Evolutionary conservation across 1,284 basidiomycete genomes (phyloP).

Genomic region (Fomitiporia mediterranea): DNA sequence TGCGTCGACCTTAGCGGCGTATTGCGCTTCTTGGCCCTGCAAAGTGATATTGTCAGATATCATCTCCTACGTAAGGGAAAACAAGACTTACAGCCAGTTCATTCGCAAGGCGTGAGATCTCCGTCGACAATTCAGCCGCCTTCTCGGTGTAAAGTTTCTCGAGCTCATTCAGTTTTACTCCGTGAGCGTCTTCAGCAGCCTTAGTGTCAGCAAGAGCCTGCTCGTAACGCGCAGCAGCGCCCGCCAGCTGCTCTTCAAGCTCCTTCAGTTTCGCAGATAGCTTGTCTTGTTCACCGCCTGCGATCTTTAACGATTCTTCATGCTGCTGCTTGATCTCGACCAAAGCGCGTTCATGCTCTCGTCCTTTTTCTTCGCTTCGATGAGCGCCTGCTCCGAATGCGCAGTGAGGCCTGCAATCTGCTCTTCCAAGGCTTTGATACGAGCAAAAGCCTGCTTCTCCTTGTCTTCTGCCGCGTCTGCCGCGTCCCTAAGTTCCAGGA

Average conservation of each 20-base stretch:
- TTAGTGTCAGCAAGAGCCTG: constrained; percentile 42
- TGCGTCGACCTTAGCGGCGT: constrained; percentile 58
- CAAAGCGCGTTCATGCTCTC: constrained; percentile 39
- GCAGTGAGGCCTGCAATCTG: constrained; percentile 44
- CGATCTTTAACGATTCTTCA: constrained; percentile 40
- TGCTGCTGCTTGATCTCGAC: constrained; percentile 43
- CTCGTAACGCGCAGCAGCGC: constrained; percentile 43
- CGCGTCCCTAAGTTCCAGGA: constrained; percentile 70
- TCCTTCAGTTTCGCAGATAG: constrained; percentile 42
- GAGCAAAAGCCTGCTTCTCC: constrained; percentile 41
- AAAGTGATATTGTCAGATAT: not conserved
- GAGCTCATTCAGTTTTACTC: constrained; percentile 44
- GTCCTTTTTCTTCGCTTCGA: constrained; percentile 50
- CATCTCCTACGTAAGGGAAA: constrained; percentile 1
- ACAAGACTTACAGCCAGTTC: constrained; percentile 55
- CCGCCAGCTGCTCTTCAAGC: constrained; percentile 43
- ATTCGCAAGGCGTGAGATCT: constrained; percentile 49
- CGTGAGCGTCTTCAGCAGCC: constrained; percentile 43
- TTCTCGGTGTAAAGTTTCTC: constrained; percentile 44
- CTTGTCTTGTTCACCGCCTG: constrained; percentile 42
- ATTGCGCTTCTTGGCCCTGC: constrained; percentile 60
- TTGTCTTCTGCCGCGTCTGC: constrained; percentile 63
- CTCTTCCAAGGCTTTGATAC: constrained; percentile 48
- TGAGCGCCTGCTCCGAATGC: constrained; percentile 46
- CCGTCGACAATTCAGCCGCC: constrained; percentile 53